Conservation (phyloP, 352 stramenopile species). For the Pythium folliculosum region DNA sequence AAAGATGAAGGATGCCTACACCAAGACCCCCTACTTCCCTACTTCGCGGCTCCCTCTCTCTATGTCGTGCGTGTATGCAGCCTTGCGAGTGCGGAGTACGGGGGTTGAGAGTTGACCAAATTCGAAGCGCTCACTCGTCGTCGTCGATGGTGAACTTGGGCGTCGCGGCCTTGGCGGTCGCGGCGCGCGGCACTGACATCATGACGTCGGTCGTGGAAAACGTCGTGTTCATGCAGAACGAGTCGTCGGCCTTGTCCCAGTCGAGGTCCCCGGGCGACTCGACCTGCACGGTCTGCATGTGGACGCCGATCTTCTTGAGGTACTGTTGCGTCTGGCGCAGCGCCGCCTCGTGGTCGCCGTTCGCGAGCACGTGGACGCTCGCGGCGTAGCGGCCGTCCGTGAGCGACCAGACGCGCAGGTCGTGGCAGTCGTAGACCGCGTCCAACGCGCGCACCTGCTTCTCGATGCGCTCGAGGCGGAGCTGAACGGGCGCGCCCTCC, state of each 20-base stretch:
- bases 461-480: slow-evolving; percentile 61
- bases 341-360: slow-evolving; percentile 50
- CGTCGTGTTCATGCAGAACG: slow-evolving; percentile 34
- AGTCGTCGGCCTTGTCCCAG: slow-evolving; percentile 57
- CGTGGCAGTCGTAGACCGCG: slow-evolving; percentile 94
- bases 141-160: slow-evolving; percentile 30
- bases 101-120: neutral
- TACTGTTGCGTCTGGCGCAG: slow-evolving; percentile 58
- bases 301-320: slow-evolving; percentile 53
- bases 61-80: neutral
- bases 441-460: slow-evolving; percentile 58
- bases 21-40: neutral
- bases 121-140: slow-evolving; percentile 25
- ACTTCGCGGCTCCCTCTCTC: neutral
- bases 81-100: neutral
- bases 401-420: slow-evolving; percentile 98
- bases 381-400: slow-evolving; percentile 87
- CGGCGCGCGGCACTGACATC: slow-evolving; percentile 74
- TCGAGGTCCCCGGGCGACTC: slow-evolving; percentile 55
- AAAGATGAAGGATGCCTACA: neutral
- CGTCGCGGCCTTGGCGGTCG: slow-evolving; percentile 42
- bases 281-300: slow-evolving; percentile 70
- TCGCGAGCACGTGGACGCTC: slow-evolving; percentile 90
- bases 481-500: slow-evolving; percentile 86
- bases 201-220: slow-evolving; percentile 63